Evolutionary conservation across 345 rosid species (phyloP).

Genomic region (Populus pruinosa): DNA sequence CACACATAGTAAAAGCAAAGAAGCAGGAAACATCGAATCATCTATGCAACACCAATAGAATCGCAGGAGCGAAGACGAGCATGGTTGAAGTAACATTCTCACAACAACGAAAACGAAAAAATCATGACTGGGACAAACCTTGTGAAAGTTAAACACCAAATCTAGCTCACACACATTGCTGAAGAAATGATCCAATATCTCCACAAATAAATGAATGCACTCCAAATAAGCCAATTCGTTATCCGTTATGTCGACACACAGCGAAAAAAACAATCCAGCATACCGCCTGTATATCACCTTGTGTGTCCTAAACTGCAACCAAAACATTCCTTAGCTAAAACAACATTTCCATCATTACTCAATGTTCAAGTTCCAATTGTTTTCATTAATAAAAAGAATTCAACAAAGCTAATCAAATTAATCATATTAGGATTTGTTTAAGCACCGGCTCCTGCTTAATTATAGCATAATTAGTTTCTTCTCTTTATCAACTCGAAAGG

Average conservation of each 20-base stretch:
- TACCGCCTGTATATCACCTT: conserved; percentile 95
- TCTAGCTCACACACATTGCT: conserved; percentile 98
- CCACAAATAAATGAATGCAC: conserved; percentile 92
- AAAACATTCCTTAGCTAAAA: not conserved
- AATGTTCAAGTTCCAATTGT: not conserved
- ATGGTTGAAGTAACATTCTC: not conserved
- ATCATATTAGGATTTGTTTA: no score
- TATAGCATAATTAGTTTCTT: not conserved
- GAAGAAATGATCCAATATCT: conserved; percentile 96
- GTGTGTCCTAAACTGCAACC: conserved; percentile 80
- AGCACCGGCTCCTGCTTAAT: not conserved
- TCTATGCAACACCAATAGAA: not conserved
- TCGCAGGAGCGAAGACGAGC: not conserved
- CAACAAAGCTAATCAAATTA: not conserved
- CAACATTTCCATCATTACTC: not conserved
- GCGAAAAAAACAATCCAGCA: conserved; percentile 87
- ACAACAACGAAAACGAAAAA: not conserved
- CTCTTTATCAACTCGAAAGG: not conserved
- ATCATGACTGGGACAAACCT: conserved; percentile 41
- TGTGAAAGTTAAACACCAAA: conserved; percentile 92
- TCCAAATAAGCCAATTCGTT: conserved; percentile 92
- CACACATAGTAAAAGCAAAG: not conserved
- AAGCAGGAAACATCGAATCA: not conserved
- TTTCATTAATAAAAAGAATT: not conserved
- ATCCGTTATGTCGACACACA: conserved; percentile 96